phyloP scores from a whole-genome alignment of 768 basidiomycete genomes.

The Macrolepiota dolichaula region DNA sequence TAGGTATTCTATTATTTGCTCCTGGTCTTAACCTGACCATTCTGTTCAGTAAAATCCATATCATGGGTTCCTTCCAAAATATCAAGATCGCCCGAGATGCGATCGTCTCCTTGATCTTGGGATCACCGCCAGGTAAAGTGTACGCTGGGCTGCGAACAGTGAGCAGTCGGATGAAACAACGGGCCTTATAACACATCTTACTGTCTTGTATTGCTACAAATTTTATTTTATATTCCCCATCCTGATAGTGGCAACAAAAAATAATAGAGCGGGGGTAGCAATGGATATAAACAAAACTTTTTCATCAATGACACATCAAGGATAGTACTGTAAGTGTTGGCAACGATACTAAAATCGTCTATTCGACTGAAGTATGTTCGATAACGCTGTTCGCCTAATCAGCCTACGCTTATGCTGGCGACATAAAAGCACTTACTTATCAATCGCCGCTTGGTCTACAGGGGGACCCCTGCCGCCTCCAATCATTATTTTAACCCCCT shows the following conservation, averaged over 20 bases:
- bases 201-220: neutral
- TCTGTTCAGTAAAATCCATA: constrained; percentile 83
- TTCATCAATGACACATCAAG: neutral
- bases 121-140: constrained; percentile 93
- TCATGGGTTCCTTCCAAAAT: constrained; percentile 97
- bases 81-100: constrained; percentile 98
- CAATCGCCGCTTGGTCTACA: constrained; percentile 49
- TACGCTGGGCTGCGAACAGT: constrained; percentile 90
- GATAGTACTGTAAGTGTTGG: neutral
- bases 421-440: constrained; percentile 45
- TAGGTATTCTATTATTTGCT: constrained; percentile 35
- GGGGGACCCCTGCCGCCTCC: constrained; percentile 63
- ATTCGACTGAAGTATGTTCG: no score
- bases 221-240: neutral
- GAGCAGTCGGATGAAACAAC: constrained; percentile 89
- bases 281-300: neutral
- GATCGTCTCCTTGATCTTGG: constrained; percentile 91
- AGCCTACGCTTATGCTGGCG: neutral
- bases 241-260: neutral
- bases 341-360: no score
- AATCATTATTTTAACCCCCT: constrained; percentile 60
- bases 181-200: constrained; percentile 56
- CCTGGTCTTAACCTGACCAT: neutral
- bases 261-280: neutral
- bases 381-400: neutral